Evolutionary conservation across 2,329 filamentous ascomycete species (phyloP).

Genomic region (Orbilia blumenaviensis): DNA sequence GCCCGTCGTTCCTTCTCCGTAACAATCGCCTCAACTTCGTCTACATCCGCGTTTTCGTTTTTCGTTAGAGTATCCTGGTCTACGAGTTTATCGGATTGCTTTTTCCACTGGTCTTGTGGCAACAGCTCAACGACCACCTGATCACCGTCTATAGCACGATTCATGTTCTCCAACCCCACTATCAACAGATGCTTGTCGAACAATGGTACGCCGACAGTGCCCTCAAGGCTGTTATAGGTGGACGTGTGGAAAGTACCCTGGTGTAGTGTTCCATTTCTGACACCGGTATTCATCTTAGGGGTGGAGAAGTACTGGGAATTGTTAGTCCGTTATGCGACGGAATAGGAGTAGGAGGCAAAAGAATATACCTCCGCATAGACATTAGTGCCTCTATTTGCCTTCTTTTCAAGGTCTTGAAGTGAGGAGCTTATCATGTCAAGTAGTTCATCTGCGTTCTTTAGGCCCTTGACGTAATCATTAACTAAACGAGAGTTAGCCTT

Average conservation of each 20-base stretch:
- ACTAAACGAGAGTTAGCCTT: constrained; percentile 66
- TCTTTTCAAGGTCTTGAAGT: constrained; percentile 73
- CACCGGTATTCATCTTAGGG: constrained; percentile 92
- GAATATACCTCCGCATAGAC: constrained; percentile 76
- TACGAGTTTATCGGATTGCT: constrained; percentile 91
- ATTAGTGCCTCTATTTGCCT: constrained; percentile 69
- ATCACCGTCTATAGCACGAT: constrained; percentile 90
- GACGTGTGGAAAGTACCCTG: constrained; percentile 97
- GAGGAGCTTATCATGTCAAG: constrained; percentile 92
- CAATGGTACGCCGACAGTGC: constrained; percentile 64
- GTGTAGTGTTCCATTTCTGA: constrained; percentile 87
- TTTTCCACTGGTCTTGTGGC: constrained; percentile 95
- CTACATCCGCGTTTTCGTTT: constrained; percentile 90
- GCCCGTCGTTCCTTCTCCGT: constrained; percentile 86
- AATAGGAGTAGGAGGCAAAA: not conserved
- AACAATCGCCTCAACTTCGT: constrained; percentile 79
- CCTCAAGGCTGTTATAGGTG: constrained; percentile 94
- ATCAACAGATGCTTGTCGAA: constrained; percentile 90
- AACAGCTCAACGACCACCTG: constrained; percentile 91
- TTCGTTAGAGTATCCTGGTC: constrained; percentile 91
- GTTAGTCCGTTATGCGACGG: not conserved
- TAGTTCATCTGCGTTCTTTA: constrained; percentile 84
- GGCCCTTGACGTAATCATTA: constrained; percentile 78
- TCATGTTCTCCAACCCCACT: constrained; percentile 93
- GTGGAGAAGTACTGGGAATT: constrained; percentile 73